These are phyloP conservation scores for Rhodocollybia butyracea DNA, from an alignment of 768 basidiomycete species.

Conservation along the genomic window DNA sequence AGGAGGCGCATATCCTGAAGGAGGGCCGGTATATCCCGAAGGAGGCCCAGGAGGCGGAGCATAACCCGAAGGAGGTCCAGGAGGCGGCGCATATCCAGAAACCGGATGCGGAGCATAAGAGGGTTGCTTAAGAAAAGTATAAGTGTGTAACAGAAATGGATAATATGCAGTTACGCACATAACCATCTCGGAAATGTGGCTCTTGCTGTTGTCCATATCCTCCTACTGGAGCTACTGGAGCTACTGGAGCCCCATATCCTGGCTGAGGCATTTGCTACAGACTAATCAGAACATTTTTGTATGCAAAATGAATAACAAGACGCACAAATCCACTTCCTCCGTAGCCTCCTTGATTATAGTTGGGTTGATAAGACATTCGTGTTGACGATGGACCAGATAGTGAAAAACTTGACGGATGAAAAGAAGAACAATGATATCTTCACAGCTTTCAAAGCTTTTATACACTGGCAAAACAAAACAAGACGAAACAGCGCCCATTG, in stretches of 20 bases:
- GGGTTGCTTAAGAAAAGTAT: background rate
- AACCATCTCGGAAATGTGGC: background rate
- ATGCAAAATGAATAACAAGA: background rate
- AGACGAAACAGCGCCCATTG: no score
- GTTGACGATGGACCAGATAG: no score
- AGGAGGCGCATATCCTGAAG: conserved; percentile 3
- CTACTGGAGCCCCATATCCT: conserved; percentile 1
- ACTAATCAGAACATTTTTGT: background rate
- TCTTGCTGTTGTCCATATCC: background rate
- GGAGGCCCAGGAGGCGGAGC: background rate
- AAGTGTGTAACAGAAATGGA: background rate
- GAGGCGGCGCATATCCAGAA: background rate
- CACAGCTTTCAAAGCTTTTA: no score
- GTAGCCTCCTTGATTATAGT: no score
- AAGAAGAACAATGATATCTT: no score
- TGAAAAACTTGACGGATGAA: no score
- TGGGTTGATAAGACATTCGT: no score
- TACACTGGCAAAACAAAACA: no score
- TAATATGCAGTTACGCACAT: background rate
- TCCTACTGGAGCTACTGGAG: background rate
- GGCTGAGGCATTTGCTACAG: background rate
- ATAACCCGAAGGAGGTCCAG: background rate
- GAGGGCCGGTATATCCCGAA: background rate
- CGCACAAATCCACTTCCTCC: conserved; percentile 1
- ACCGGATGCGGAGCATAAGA: background rate